Conservation (phyloP, 176 grass and related monocot genomes). For the Oryza coarctata region DNA sequence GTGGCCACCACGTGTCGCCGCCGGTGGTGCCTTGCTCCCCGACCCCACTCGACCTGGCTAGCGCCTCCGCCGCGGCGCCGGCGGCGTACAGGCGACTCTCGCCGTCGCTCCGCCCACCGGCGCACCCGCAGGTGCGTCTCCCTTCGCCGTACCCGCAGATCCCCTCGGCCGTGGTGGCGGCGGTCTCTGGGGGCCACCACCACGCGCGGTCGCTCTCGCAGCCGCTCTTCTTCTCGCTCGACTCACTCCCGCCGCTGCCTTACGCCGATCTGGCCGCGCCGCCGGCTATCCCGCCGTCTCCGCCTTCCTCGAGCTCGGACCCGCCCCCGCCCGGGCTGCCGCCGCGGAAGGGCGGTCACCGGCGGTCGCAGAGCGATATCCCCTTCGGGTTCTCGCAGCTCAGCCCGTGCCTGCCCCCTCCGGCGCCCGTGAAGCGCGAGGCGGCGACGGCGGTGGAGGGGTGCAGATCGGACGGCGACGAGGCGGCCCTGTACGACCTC, state of each 20-base stretch:
- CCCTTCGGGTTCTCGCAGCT: constrained; percentile 58
- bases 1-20: constrained; percentile 24
- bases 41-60: constrained; percentile 50
- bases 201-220: constrained; percentile 81
- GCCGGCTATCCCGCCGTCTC: constrained; percentile 37
- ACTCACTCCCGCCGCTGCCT: constrained; percentile 58
- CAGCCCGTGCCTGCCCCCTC: constrained; percentile 44
- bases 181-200: constrained; percentile 1
- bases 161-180: constrained; percentile 33
- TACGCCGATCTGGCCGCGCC: constrained; percentile 50
- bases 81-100: constrained; percentile 40
- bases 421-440: constrained; percentile 58
- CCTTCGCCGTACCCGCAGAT: constrained; percentile 63
- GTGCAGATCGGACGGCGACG: constrained; percentile 44
- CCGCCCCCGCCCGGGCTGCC: constrained; percentile 52
- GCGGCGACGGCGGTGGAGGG: background rate
- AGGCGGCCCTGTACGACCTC: constrained; percentile 54
- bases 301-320: constrained; percentile 44
- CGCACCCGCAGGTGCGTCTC: constrained; percentile 48
- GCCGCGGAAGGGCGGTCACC: constrained; percentile 54
- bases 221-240: constrained; percentile 73
- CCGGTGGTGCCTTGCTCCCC: constrained; percentile 42
- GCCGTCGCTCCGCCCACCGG: constrained; percentile 39
- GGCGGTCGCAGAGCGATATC: constrained; percentile 85
- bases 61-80: background rate